These are phyloP conservation scores for Zymoseptoria passerinii DNA, from an alignment of 2,329 filamentous ascomycete species.

Conservation along the genomic window DNA sequence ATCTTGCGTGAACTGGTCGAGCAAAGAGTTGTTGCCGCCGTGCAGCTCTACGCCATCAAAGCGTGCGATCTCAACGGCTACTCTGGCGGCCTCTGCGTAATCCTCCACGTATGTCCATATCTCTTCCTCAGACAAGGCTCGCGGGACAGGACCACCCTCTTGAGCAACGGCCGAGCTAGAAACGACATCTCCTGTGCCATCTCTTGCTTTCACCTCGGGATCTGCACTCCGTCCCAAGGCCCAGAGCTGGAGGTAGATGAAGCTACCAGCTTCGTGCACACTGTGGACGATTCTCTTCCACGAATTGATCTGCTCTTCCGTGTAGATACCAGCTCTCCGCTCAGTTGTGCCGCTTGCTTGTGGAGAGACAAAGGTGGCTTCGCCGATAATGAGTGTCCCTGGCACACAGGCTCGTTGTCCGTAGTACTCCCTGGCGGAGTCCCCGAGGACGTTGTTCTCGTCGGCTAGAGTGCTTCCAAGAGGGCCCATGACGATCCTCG, in stretches of 20 bases:
- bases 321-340: constrained; percentile 22
- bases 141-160: constrained; percentile 28
- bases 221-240: constrained; percentile 43
- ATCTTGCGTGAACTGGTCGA: constrained; percentile 57
- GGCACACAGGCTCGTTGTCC: constrained; percentile 24
- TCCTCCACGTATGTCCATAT: constrained; percentile 28
- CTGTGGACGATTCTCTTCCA: constrained; percentile 46
- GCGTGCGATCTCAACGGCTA: constrained; percentile 40
- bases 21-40: constrained; percentile 46
- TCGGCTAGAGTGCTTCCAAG: constrained; percentile 44
- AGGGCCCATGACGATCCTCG: constrained; percentile 49
- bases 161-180: constrained; percentile 28
- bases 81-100: constrained; percentile 38
- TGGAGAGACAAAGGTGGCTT: constrained; percentile 30
- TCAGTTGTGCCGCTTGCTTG: constrained; percentile 23
- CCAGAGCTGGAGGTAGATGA: constrained; percentile 40
- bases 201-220: constrained; percentile 21
- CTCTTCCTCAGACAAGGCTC: constrained; percentile 32
- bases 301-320: constrained; percentile 36
- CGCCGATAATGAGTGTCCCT: constrained; percentile 29
- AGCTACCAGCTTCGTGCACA: constrained; percentile 44
- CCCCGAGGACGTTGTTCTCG: constrained; percentile 31
- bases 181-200: constrained; percentile 25
- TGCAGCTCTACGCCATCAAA: constrained; percentile 55
- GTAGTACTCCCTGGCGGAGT: constrained; percentile 27